A percentile compares a stretch with the other conserved stretches of the same genome.
Conservation (phyloP, 129 eudicot genomes). For the Silybum marianum region DNA sequence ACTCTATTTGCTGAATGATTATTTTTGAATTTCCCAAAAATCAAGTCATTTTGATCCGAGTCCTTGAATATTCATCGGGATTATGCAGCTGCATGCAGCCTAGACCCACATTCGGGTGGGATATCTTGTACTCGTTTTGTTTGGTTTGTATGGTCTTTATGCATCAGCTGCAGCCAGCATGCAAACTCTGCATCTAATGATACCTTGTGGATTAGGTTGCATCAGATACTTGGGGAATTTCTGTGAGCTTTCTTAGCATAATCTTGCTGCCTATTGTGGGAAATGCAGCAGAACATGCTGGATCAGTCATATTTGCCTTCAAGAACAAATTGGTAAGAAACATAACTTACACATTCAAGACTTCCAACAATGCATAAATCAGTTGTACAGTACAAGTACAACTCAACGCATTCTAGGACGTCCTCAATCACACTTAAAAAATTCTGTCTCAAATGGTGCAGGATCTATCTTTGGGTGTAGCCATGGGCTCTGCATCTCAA, state of each 20-base stretch:
- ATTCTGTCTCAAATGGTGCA: slow-evolving; percentile 3
- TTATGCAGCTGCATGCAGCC: neutral
- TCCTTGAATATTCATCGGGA: neutral
- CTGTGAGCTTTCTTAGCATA: slow-evolving; percentile 79
- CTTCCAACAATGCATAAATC: neutral
- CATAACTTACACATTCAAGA: neutral
- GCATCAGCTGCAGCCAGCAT: neutral
- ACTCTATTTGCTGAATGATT: too few species aligned
- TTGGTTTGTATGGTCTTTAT: neutral
- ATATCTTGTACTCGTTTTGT: neutral
- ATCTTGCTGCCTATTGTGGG: slow-evolving; percentile 86
- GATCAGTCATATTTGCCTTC: slow-evolving; percentile 82
- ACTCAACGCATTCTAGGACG: neutral
- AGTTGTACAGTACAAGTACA: neutral
- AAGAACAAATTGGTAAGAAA: slow-evolving; percentile 73
- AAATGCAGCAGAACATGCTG: slow-evolving; percentile 93
- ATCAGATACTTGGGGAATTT: slow-evolving; percentile 78
- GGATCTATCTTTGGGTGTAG: slow-evolving; percentile 63
- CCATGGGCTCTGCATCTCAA: slow-evolving; percentile 72
- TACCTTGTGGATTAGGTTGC: slow-evolving; percentile 50
- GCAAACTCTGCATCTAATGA: neutral
- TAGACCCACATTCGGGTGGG: neutral
- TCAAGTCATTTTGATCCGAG: neutral
- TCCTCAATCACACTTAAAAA: neutral
- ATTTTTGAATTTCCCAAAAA: too few species aligned